phyloP scores from a whole-genome alignment of 768 basidiomycete genomes.

The Russula vinacea region DNA sequence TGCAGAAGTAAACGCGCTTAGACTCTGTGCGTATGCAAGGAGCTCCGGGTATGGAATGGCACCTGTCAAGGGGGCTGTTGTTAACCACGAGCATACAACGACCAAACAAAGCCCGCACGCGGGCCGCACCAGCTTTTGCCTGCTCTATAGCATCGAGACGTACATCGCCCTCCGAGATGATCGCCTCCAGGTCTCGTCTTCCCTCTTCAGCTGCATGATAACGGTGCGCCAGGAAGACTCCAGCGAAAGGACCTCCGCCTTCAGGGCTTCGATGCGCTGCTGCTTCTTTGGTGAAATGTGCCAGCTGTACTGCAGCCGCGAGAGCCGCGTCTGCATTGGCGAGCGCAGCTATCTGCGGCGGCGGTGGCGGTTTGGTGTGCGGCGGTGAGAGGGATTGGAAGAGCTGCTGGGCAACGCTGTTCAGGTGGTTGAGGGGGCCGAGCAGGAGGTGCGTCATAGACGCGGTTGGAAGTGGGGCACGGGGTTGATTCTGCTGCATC shows the following conservation, averaged over 20 bases:
- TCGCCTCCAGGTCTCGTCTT: constrained; percentile 62
- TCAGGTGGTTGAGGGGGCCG: constrained; percentile 58
- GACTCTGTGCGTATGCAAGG: constrained; percentile 77
- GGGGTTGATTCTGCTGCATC: not conserved
- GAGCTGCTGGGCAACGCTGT: constrained; percentile 61
- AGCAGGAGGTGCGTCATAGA: constrained; percentile 66
- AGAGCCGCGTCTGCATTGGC: constrained; percentile 60
- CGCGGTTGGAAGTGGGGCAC: constrained; percentile 13
- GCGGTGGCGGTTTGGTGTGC: constrained; percentile 59
- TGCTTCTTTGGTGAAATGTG: constrained; percentile 77
- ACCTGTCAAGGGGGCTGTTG: constrained; percentile 40
- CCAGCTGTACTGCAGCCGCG: constrained; percentile 61
- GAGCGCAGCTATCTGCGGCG: constrained; percentile 56
- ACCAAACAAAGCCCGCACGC: not conserved
- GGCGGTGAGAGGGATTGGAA: constrained; percentile 71
- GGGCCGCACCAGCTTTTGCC: constrained; percentile 60
- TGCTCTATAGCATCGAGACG: constrained; percentile 65
- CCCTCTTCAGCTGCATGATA: constrained; percentile 64
- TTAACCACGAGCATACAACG: not conserved
- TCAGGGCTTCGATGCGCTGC: constrained; percentile 65
- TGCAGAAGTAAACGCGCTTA: constrained; percentile 83
- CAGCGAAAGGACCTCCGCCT: constrained; percentile 64
- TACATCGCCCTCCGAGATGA: constrained; percentile 74
- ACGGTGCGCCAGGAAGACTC: constrained; percentile 67
- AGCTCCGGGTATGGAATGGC: constrained; percentile 81